Base-by-base conservation (phyloP, 1,284 basidiomycete species). In the Tremellales sp. region DNA sequence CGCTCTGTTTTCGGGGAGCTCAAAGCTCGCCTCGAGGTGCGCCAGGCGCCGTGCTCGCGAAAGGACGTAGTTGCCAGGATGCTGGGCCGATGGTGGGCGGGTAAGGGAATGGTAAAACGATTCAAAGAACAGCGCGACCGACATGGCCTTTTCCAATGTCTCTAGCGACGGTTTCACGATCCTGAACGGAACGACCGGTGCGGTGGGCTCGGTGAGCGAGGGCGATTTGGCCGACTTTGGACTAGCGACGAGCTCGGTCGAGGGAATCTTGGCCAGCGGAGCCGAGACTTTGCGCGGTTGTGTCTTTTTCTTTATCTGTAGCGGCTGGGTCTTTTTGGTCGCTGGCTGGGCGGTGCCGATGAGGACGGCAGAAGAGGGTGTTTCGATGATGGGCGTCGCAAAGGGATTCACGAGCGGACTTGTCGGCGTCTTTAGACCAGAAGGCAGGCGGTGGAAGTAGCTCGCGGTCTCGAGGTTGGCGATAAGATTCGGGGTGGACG, bases 81-180 rank as follows among this genome's bases (percentile, higher is more conserved):
- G 72, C 44, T 56, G 51, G 7, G 37, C 37, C 10, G 53, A 25
- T 3, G 64, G 57, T 6, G 61, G 59, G 34, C 68, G 70, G 16
- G 93, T 79, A 39, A 95, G 77, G n/a, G 86, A 81, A 69, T 91
- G 93, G 70, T 97, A 98, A 37, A 92, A 79, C 62, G 93, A 94
- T 77, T 98, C 93, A 72, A 97, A 95, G 78, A 84, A 95, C 71
- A 97, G 89, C 65, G 89, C 84, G 42, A 87, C 83, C 10, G 91
- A 85, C 39, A 92, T 89, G 44, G 91, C 88, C 68, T 87, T 91
- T 72, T 97, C 93, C 63, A 97, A 77, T 14, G 94, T 97, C 37
- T 84, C 79, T 40, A 97, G 77, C 40, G 89, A 91, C 21, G 91
- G 90, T 12, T 79, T 81, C 63, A 93, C 83, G 43, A 63, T 46